Evolutionary conservation across 2,329 filamentous ascomycete genomes (phyloP), one percentile per base, ranked within the genome.

Genomic region (Colletotrichum brevisporum): DNA sequence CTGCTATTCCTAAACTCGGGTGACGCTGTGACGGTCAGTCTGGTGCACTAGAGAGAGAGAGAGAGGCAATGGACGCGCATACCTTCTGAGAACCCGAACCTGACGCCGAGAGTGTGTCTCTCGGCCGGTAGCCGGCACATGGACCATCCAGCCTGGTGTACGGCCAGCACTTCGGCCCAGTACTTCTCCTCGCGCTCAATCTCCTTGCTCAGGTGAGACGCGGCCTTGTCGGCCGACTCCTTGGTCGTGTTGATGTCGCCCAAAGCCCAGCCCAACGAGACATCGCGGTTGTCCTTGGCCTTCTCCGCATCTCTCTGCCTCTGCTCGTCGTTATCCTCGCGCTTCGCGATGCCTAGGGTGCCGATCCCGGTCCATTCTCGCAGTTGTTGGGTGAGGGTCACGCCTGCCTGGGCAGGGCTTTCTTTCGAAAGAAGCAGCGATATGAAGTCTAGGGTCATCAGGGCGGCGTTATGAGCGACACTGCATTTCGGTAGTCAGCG

Each of bases 1-100:
- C 94, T 94, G 36, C 90, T 91, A 71, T 91, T 82, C 69, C 85
- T 86, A 73, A 91, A 90, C 24, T 88, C 85, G 5, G 87, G 81
- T 1, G 87, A 83, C 26, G 89, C 87, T 83, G 69, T 73, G 24
- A 21, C 8, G 56, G 73, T 83, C 65, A 83, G 79, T 39, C 4
- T 55, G 9, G 13, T 12, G 18, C 8, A 21, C 47, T 5, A 5
- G 47, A 50, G n/a, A 50, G 18, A 21, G 21, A n/a, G n/a, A n/a
- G n/a, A n/a, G n/a, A n/a, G n/a, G n/a, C n/a, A n/a, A 21, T 16
- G 31, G 13, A 51, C 41, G 57, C 16, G 16, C 73, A 62, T 79
- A 88, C 87, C 88, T 83, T 98, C 95, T 13, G 92, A 87, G 76
- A 97, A 97, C 8, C 95, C 96, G 80, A 95, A 98, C 71, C 93